Evolutionary conservation across 176 grass and related monocot genomes (phyloP), one percentile per base, ranked within the genome.

Genomic region (Ananas comosus): DNA sequence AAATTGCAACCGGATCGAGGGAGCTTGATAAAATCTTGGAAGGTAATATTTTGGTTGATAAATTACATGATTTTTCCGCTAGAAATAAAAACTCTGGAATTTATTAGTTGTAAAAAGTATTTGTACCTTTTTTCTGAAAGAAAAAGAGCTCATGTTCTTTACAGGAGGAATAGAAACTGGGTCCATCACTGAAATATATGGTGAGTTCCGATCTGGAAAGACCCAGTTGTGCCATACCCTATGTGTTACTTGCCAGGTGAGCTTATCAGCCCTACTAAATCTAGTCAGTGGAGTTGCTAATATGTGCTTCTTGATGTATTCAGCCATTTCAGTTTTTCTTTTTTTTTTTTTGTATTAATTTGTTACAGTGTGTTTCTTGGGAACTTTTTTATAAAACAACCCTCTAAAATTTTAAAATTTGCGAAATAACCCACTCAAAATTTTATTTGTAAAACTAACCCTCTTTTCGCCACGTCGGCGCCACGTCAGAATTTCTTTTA

Each of bases 171-270:
- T 96, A 76, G 93, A 96, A 80, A 96, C 93, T 53, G 88, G 92
- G 13, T 92, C 93, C 72, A 96, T 96, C 72, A 92, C 93, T 74
- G 93, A 96, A 83, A 70, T 96, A 42, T 92, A 96, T 80, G 93
- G 93, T 18, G 93, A 96, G 67, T 96, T 96, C 50, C 77, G 93
- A 58, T 96, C 81, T 49, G 88, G 86, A 66, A 92, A 96, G 72
- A 92, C 93, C 73, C 93, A 92, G 64, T 70, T 96, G 61, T 90
- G 86, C 63, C 93, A 96, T 64, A 96, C 93, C 47, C 88, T 96
- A 2, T 96, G 93, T 83, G 88, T 96, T 66, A 96, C 93, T 63
- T 96, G 93, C 79, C 93, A 96, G 92, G 86, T 96, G 80, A 11
- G 14, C 18, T 66, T 64, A 24, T 72, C 66, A 0, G 13, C 18